A percentile compares a stretch with the other conserved stretches of the same genome.
These are phyloP conservation scores for Hymenoscyphus occultus DNA, from an alignment of 2,329 filamentous ascomycete species.

Conservation along the genomic window DNA sequence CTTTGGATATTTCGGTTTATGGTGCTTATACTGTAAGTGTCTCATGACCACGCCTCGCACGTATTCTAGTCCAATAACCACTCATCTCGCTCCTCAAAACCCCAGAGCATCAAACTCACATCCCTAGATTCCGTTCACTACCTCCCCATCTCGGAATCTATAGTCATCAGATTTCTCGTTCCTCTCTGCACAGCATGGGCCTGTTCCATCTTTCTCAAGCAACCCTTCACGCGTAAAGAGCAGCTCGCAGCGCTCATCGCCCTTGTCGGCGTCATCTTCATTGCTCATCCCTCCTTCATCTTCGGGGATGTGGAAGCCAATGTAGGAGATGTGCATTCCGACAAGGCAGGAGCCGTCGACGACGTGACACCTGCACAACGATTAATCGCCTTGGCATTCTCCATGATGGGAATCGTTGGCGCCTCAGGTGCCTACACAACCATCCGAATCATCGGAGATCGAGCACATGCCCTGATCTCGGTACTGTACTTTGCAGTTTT, in stretches of 20 bases:
- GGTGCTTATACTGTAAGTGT: constrained; percentile 46
- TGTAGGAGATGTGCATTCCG: constrained; percentile 17
- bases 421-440: constrained; percentile 70
- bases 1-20: constrained; percentile 73
- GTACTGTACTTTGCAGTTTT: constrained; percentile 80
- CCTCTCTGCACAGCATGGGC: constrained; percentile 79
- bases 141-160: constrained; percentile 81
- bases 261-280: constrained; percentile 75
- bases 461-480: constrained; percentile 78
- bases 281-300: constrained; percentile 58
- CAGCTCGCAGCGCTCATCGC: constrained; percentile 74
- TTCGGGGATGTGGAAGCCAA: constrained; percentile 24
- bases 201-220: constrained; percentile 69
- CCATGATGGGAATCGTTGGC: constrained; percentile 74
- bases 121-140: constrained; percentile 52
- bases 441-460: constrained; percentile 75
- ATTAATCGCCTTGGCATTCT: constrained; percentile 66
- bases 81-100: neutral
- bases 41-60: neutral
- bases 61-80: neutral
- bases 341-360: constrained; percentile 18
- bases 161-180: constrained; percentile 82
- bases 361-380: constrained; percentile 27
- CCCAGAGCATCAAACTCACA: neutral
- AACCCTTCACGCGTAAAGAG: constrained; percentile 74